phyloP scores from a whole-genome alignment of 2,329 filamentous ascomycete genomes.

The Colletotrichum liriopes region DNA sequence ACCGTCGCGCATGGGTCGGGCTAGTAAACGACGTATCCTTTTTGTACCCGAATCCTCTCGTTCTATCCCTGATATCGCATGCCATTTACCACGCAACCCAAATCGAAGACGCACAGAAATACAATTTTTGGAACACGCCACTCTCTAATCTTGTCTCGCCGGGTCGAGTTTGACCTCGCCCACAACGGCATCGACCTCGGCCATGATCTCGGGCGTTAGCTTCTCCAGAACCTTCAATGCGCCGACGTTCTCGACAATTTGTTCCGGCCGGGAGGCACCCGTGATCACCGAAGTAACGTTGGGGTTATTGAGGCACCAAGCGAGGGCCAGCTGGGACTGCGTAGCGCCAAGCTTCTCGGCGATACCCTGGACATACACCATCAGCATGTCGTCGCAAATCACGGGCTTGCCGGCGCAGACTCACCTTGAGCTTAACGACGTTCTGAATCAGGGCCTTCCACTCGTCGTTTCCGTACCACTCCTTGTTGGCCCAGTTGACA shows the following conservation, averaged over 20 bases:
- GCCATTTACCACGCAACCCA: constrained; percentile 24
- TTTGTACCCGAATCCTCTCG: constrained; percentile 2
- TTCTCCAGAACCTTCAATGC: constrained; percentile 63
- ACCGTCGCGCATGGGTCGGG: constrained; percentile 10
- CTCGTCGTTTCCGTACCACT: constrained; percentile 69
- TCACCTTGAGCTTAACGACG: constrained; percentile 57
- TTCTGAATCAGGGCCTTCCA: constrained; percentile 66
- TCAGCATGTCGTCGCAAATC: constrained; percentile 22
- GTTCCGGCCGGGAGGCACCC: constrained; percentile 66
- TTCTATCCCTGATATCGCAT: constrained; percentile 19
- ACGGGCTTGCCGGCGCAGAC: constrained; percentile 14
- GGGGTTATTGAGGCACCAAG: constrained; percentile 70
- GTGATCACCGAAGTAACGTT: constrained; percentile 69
- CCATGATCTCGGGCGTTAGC: constrained; percentile 65
- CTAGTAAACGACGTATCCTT: constrained; percentile 14
- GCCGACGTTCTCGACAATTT: constrained; percentile 66
- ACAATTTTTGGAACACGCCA: constrained; percentile 25
- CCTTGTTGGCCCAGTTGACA: constrained; percentile 66
- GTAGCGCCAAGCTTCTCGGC: constrained; percentile 72
- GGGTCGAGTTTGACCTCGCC: constrained; percentile 43
- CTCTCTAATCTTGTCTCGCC: constrained; percentile 43
- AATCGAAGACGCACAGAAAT: constrained; percentile 2
- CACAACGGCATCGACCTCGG: constrained; percentile 64
- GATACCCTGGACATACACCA: constrained; percentile 55
- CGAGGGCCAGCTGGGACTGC: constrained; percentile 66